Percentiles rank a stretch among this genome's conserved stretches.
Conservation (phyloP, 352 stramenopile genomes). For the Phytophthora europaea region DNA sequence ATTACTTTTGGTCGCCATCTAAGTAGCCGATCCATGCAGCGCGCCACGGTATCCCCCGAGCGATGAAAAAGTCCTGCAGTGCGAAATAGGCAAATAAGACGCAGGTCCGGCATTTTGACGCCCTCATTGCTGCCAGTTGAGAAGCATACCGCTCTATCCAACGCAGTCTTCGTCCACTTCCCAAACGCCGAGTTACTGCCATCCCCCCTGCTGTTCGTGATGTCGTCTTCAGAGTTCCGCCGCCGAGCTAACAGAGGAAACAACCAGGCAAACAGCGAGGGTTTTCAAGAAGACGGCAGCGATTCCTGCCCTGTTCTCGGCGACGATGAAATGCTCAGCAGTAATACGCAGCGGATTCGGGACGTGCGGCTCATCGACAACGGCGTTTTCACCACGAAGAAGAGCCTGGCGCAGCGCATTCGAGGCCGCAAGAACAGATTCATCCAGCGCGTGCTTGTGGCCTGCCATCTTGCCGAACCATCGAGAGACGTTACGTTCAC, state of each 20-base stretch:
- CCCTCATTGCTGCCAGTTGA: not conserved
- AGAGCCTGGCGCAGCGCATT: conserved; percentile 39
- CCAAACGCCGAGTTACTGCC: not conserved
- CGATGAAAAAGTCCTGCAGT: conserved; percentile 6
- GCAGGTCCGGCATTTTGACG: conserved; percentile 8
- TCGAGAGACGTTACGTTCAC: conserved; percentile 67
- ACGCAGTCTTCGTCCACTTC: not conserved
- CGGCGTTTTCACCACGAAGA: conserved; percentile 18
- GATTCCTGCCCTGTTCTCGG: conserved; percentile 38
- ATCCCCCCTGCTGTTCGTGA: not conserved
- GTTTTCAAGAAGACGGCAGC: not conserved
- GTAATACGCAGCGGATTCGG: conserved; percentile 20
- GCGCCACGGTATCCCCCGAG: not conserved
- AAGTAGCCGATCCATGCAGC: no score
- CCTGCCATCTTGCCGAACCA: conserved; percentile 53
- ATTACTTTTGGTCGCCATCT: not conserved
- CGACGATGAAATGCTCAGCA: conserved; percentile 18
- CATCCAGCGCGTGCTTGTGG: conserved; percentile 71
- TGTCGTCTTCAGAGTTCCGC: conserved; percentile 18
- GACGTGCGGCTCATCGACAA: conserved; percentile 43
- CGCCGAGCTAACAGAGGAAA: conserved; percentile 7
- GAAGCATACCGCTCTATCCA: not conserved
- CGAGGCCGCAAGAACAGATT: conserved; percentile 70
- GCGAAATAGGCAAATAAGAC: conserved; percentile 34
- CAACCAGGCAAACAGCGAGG: conserved; percentile 8